phyloP scores from a whole-genome alignment of 2,329 filamentous ascomycete genomes.

The Phoma sp. region DNA sequence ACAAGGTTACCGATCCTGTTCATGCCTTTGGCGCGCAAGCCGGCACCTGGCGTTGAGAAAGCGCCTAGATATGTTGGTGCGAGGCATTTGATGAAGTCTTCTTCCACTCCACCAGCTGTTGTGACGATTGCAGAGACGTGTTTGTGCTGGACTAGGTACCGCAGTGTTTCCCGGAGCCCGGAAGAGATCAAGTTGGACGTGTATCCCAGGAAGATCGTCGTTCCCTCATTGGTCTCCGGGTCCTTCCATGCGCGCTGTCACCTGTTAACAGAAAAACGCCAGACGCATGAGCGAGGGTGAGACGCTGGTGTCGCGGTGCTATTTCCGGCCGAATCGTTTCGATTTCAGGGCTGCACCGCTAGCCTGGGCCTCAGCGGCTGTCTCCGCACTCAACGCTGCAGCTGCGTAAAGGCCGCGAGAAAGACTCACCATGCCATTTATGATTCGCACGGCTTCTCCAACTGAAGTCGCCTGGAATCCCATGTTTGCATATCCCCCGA shows the following conservation, averaged over 20 bases:
- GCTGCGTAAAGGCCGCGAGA: conserved; percentile 21
- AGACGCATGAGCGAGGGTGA: conserved; percentile 25
- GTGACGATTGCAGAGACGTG: conserved; percentile 95
- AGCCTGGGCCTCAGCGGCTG: conserved; percentile 27
- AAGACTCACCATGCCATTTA: conserved; percentile 85
- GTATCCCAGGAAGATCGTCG: conserved; percentile 96
- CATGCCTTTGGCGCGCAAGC: conserved; percentile 82
- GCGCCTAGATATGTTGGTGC: conserved; percentile 91
- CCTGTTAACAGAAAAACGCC: conserved; percentile 37
- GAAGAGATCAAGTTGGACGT: conserved; percentile 98
- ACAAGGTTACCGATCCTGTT: conserved; percentile 96
- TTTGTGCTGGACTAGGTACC: conserved; percentile 90
- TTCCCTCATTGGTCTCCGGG: conserved; percentile 77
- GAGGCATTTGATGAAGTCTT: conserved; percentile 98
- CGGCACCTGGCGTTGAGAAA: conserved; percentile 78
- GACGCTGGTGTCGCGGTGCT: conserved; percentile 32
- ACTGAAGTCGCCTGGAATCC: conserved; percentile 84
- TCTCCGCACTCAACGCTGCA: conserved; percentile 26
- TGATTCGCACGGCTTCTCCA: conserved; percentile 85
- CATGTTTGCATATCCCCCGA: conserved; percentile 83
- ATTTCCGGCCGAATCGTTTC: conserved; percentile 44
- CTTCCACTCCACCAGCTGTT: conserved; percentile 92
- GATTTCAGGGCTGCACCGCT: conserved; percentile 34
- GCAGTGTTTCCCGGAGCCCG: conserved; percentile 86
- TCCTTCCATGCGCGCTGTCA: conserved; percentile 78